phyloP scores from a whole-genome alignment of 495 filamentous ascomycete species.

The Aspergillus nanangensis region DNA sequence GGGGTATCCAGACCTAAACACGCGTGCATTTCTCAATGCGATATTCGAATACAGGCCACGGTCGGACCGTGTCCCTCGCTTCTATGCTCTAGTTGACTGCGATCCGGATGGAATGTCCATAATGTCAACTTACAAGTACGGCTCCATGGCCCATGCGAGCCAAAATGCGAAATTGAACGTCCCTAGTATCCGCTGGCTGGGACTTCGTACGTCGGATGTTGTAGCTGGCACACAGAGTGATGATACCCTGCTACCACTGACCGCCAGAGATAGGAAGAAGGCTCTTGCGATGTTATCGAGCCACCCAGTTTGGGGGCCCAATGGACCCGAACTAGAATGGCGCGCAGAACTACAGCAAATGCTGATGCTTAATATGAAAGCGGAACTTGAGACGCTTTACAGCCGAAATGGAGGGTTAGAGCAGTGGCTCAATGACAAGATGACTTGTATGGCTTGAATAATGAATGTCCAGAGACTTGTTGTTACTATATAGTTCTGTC shows the following conservation, averaged over 20 bases:
- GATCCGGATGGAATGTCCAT: constrained; percentile 88
- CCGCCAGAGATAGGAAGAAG: constrained; percentile 61
- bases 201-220: constrained; percentile 61
- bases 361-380: constrained; percentile 82
- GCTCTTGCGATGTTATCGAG: constrained; percentile 61
- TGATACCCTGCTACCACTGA: constrained; percentile 51
- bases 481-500: too few relatives aligned
- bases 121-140: constrained; percentile 80
- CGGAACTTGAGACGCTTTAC: constrained; percentile 83
- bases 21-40: constrained; percentile 58
- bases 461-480: neutral
- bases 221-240: constrained; percentile 17
- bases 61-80: constrained; percentile 30
- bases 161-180: constrained; percentile 58
- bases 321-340: constrained; percentile 50
- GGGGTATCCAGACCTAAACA: constrained; percentile 86
- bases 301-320: constrained; percentile 39
- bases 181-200: constrained; percentile 66
- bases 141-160: constrained; percentile 68
- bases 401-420: constrained; percentile 52
- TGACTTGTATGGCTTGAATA: constrained; percentile 6
- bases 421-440: constrained; percentile 56
- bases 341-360: constrained; percentile 73
- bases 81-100: constrained; percentile 74
- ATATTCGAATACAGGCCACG: constrained; percentile 22